These are phyloP conservation scores for Nannizziopsis arthrosporioides DNA, from an alignment of 2,329 filamentous ascomycete genomes.

Conservation along the genomic window DNA sequence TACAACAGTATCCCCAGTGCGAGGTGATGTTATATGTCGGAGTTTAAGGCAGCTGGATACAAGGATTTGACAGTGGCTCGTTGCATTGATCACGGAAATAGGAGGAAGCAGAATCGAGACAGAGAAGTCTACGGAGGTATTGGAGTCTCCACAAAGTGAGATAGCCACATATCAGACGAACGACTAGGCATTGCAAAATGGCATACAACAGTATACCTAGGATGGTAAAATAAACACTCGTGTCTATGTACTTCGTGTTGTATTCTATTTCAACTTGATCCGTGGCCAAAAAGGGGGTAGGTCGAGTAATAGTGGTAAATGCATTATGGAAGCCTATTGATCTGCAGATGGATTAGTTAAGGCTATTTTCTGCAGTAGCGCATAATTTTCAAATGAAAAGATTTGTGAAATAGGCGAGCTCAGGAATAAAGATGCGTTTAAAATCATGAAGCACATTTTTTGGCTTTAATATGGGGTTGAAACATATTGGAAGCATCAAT, in stretches of 20 bases:
- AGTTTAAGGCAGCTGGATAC: neutral
- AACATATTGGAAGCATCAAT: slow-evolving; percentile 30
- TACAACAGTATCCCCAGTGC: neutral
- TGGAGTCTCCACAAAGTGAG: no score
- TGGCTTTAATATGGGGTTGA: slow-evolving; percentile 31
- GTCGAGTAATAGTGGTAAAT: no score
- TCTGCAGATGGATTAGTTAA: neutral
- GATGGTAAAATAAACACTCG: no score
- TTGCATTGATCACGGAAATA: no score
- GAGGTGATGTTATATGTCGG: neutral
- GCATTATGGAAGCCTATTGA: neutral
- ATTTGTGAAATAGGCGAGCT: neutral
- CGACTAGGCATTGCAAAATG: no score
- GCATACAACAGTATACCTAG: no score
- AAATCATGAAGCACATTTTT: slow-evolving; percentile 4
- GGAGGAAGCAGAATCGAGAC: no score
- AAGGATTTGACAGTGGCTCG: neutral
- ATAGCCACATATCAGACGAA: no score
- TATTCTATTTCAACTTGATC: no score
- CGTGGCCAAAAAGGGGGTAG: no score
- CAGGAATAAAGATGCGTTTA: slow-evolving; percentile 6
- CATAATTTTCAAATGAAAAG: neutral
- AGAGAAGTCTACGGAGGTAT: no score
- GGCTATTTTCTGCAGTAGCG: neutral
- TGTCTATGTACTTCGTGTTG: no score